These are phyloP conservation scores for Trametes villosa DNA, from an alignment of 768 basidiomycete species.

Conservation along the genomic window DNA sequence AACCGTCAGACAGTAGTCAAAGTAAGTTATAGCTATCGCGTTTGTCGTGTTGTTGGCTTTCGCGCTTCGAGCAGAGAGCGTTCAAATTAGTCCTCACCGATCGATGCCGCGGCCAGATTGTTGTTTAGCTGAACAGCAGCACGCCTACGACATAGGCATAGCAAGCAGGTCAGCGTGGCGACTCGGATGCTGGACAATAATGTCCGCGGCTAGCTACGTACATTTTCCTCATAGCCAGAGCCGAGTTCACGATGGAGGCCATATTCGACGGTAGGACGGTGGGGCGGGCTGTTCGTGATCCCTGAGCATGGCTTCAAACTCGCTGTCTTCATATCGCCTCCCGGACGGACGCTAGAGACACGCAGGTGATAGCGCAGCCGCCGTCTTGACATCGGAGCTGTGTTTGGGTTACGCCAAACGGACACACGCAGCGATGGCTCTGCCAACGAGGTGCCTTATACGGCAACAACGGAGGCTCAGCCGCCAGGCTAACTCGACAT, in stretches of 20 bases:
- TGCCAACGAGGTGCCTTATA: neutral
- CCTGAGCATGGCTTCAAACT: too few relatives aligned
- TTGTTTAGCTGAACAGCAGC: neutral
- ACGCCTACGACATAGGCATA: neutral
- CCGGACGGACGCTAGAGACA: neutral
- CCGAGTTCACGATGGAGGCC: neutral
- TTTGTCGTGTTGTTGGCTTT: neutral
- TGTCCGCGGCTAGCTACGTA: too few relatives aligned
- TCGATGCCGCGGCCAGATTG: neutral
- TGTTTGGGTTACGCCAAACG: neutral
- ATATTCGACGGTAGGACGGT: neutral
- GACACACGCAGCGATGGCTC: neutral
- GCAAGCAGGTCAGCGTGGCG: neutral
- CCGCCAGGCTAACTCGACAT: too few relatives aligned
- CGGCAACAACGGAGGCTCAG: neutral
- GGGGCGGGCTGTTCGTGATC: neutral
- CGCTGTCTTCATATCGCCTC: neutral
- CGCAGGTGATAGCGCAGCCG: neutral
- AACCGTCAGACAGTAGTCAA: constrained; percentile 53
- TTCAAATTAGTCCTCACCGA: neutral
- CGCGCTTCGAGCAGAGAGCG: neutral
- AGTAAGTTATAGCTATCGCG: constrained; percentile 37
- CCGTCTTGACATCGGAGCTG: neutral
- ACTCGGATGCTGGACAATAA: neutral
- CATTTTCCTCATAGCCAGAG: neutral